A percentile compares a stretch with the other conserved stretches of the same genome.
Conservation (phyloP, 768 basidiomycete genomes). For the Hypholoma sublateritium region DNA sequence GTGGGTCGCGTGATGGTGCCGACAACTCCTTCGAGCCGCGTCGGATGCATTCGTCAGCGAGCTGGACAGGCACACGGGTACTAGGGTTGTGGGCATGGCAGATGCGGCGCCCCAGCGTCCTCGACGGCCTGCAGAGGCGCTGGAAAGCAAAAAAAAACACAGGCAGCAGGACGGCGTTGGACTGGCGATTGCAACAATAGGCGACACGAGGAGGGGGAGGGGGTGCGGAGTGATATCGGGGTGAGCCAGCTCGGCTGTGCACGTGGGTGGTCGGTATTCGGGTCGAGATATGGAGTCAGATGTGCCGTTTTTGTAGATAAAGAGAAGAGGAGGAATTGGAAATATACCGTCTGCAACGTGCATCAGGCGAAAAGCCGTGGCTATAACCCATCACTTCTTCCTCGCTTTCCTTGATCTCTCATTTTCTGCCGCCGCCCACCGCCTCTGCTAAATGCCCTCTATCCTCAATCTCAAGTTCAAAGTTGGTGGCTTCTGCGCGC, state of each 20-base stretch:
- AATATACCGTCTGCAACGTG: conserved; percentile 23
- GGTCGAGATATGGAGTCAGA: conserved; percentile 23
- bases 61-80: not conserved
- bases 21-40: not conserved
- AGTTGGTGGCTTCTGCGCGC: conserved; percentile 34
- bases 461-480: conserved; percentile 89
- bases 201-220: not conserved
- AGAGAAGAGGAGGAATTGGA: conserved; percentile 17
- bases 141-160: not conserved
- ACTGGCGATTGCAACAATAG: too few relatives aligned
- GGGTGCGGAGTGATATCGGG: conserved; percentile 6
- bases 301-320: conserved; percentile 9
- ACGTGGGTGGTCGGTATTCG: conserved; percentile 16
- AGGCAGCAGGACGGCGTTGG: not conserved
- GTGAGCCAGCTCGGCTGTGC: conserved; percentile 5
- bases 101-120: not conserved
- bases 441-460: conserved; percentile 58
- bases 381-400: conserved; percentile 14
- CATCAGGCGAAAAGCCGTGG: conserved; percentile 18
- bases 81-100: conserved; percentile 4
- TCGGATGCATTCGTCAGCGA: conserved; percentile 3
- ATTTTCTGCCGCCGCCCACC: conserved; percentile 9
- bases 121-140: not conserved
- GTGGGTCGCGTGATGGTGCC: conserved; percentile 5
- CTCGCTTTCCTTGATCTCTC: conserved; percentile 17